Base-by-base conservation (phyloP, 2,329 filamentous ascomycete species). In the Moelleriella libera region DNA sequence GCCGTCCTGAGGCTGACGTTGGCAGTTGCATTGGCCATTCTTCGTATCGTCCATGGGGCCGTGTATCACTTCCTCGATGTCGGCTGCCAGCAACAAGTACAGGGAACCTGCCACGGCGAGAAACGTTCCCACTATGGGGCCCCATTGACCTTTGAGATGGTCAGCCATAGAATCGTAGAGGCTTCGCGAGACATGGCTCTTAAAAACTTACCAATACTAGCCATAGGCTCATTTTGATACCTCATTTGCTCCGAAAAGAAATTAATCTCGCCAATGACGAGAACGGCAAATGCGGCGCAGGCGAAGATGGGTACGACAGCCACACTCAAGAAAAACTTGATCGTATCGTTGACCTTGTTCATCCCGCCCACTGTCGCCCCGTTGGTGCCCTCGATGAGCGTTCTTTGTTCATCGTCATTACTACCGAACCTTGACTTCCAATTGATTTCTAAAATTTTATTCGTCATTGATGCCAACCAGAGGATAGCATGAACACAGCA, bases 401-500 rank as follows among this genome's bases (percentile, higher is more conserved):
- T 59, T 41, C 75, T 59, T 2, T 54, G 53, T 9, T 60, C 51
- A 5, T 59, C 56, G 21, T 58, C 54, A 7, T 59, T 30, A 2
- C 45, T 41, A 0, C 50, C 50, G 31, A 68, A 69, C 1, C 63
- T 61, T 41, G 60, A 65, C 51, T 68, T 75, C 75, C 76, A 80
- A 49, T 82, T 82, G 45, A 73, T 70, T 50, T 81, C 71, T 2
- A 81, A 59, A 5, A 84, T 81, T 54, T 79, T 82, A 51, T 77
- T 74, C 72, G 75, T 78, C 61, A 78, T 82, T 1, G 73, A 78
- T 0, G 77, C 65, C 7, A 83, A 60, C 7, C 76, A 79, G 0
- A 84, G 60, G 8, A 83, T 71, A 1, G 79, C 76, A 0, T 80
- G 78, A 3, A 85, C 73, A 49, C 78, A 83, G 50, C 78, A 82